Base-by-base conservation (phyloP, 352 stramenopile genomes). In the Bremia lactucae region DNA sequence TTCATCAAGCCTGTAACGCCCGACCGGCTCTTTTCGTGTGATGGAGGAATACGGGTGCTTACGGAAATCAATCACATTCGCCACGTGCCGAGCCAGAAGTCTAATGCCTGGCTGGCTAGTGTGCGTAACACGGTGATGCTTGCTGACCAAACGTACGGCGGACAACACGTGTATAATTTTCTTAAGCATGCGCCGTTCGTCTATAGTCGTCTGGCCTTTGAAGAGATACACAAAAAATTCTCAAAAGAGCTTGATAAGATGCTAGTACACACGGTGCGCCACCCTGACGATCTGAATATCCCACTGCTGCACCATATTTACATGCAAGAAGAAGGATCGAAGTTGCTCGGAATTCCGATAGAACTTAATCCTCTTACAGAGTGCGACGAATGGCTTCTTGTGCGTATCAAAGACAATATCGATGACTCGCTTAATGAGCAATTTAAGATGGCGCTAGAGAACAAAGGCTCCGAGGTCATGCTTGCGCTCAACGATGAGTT, bases 401-500 rank as follows among this genome's bases (percentile, higher is more conserved):
- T 88, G 20, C 71, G 72, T 22, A 48, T 88, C 15, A 69, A 44
- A 25, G 78, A 90, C 46, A 66, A 69, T 21, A 57, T 68, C n/a
- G 62, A 67, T 10, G 28, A 33, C 4, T 33, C 28, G 11, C 28
- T 33, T 14, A 33, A 33, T 14, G 15, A 33, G 11, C 28, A 33
- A 13, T 33, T 33, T 36, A 54, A 62, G 23, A 48, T 49, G 35
- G 56, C 71, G 16, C 57, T 91, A 1, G 53, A 66, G 24, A 69
- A 77, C 21, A 53, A 54, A 21, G 74, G 72, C 0, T 45, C 68
- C 2, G 70, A 86, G 40, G 61, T 87, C 13, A 39, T 90, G 14
- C 40, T 87, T 18, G 78, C 78, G 4, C 59, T 91, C n/a, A 91
- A 91, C 40, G 78, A 91, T 52, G 78, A 87, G 53, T 91, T 86